Evolutionary conservation across 2,329 filamentous ascomycete species (phyloP), one percentile per base, ranked within the genome.

Genomic region (Diaporthe aspalathi): DNA sequence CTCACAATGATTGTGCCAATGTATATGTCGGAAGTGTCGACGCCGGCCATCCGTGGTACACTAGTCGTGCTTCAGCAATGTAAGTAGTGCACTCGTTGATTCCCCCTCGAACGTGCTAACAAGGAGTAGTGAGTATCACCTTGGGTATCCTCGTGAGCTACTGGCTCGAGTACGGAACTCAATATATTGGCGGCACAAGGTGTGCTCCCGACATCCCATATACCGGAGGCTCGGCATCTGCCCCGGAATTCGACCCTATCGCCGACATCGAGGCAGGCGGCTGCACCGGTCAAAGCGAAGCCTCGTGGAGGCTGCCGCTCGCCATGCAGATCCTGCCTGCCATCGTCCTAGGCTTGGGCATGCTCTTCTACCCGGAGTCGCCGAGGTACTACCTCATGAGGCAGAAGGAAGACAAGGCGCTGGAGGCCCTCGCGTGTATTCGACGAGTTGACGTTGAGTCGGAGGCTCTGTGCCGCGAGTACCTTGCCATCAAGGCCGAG

Each of bases 281-380:
- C 50, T 87, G 84, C 68, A 79, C 79, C 0, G 84, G 84, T 0
- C 85, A 86, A 71, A 84, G 82, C 16, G 73, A 80, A 16, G 78
- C 78, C 1, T 76, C 84, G 5, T 88, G 86, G 79, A 80, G 85
- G 14, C 81, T 87, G 16, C 86, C 86, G 0, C 82, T 87, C 60
- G 84, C 81, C 1, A 73, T 87, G 22, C 86, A 88, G 74, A 89
- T 90, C 70, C 75, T 83, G 0, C 91, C 88, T 78, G 85, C 88
- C 2, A 73, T 90, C 16, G 82, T 91, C 45, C 82, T 91, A 1
- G 82, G 86, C 8, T 72, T 78, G 35, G 88, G 89, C 45, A 86
- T 91, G 77, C 73, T 89, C 67, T 82, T 90, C 75, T 84, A 90
- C 9, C 81, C 81, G 0, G 77, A 82, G 52, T 81, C 80, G 1